Percentiles rank a stretch among this genome's conserved stretches.
Evolutionary conservation across 2,329 filamentous ascomycete genomes (phyloP).

Genomic region (Fusarium denticulatum): DNA sequence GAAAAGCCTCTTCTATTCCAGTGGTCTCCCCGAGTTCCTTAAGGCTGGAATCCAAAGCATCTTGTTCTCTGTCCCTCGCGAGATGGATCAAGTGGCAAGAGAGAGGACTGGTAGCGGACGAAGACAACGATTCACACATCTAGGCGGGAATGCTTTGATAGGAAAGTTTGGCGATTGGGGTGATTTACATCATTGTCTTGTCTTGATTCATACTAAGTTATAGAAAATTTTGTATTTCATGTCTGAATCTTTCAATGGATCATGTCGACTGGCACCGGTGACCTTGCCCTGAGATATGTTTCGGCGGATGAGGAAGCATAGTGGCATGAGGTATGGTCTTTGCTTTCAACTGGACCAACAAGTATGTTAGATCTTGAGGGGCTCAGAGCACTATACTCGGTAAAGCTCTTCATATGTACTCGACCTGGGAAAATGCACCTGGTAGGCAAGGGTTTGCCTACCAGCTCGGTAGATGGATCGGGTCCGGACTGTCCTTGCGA

Average conservation of each 20-base stretch:
- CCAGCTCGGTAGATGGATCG: neutral
- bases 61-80: slow-evolving; percentile 37
- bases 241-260: neutral
- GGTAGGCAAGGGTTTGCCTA: neutral
- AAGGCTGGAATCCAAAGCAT: slow-evolving; percentile 43
- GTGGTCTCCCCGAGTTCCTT: slow-evolving; percentile 30
- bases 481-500: neutral
- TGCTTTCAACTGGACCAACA: neutral
- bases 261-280: neutral
- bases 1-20: slow-evolving; percentile 25
- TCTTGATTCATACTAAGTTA: slow-evolving; percentile 37
- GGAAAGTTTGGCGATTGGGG: slow-evolving; percentile 63
- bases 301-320: neutral
- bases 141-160: slow-evolving; percentile 56
- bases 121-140: slow-evolving; percentile 50
- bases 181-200: slow-evolving; percentile 55
- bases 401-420: neutral
- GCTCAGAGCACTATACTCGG: neutral
- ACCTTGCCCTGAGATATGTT: neutral
- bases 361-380: too few species aligned
- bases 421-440: neutral
- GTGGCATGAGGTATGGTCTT: neutral
- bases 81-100: slow-evolving; percentile 15
- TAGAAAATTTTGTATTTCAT: slow-evolving; percentile 27
- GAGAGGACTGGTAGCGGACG: slow-evolving; percentile 32